phyloP scores from a whole-genome alignment of 129 eudicot species.

The Artemisia argyi region DNA sequence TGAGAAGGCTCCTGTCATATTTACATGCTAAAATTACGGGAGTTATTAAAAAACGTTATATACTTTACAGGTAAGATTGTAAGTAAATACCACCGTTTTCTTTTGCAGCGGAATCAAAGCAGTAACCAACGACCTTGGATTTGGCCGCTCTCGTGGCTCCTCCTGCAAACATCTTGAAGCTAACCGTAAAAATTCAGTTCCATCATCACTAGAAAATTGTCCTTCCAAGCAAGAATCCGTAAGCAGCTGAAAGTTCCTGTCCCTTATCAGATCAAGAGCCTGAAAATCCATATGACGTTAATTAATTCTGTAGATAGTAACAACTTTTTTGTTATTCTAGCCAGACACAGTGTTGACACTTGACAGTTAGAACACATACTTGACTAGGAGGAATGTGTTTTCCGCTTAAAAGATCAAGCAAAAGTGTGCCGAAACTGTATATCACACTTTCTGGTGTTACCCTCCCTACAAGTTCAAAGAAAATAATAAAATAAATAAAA shows the following conservation, averaged over 20 bases:
- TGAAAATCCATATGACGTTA: constrained; percentile 30
- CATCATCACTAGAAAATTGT: constrained; percentile 82
- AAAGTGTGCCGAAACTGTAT: constrained; percentile 67
- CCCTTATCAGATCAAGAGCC: constrained; percentile 94
- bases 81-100: constrained; percentile 58
- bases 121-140: constrained; percentile 75
- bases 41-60: neutral
- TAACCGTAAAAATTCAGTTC: constrained; percentile 79
- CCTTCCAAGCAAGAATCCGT: constrained; percentile 98
- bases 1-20: constrained; percentile 68
- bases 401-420: constrained; percentile 73
- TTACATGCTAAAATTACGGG: constrained; percentile 12
- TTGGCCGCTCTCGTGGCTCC: constrained; percentile 95
- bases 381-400: constrained; percentile 78
- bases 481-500: constrained; percentile 14
- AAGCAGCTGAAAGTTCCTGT: constrained; percentile 86
- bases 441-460: constrained; percentile 72
- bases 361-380: constrained; percentile 37
- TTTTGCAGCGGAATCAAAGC: constrained; percentile 85
- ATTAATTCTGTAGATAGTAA: constrained; percentile 20
- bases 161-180: constrained; percentile 90
- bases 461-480: constrained; percentile 45
- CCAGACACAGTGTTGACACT: neutral
- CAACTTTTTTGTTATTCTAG: neutral
- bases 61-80: neutral